Percentiles rank a stretch among this genome's conserved stretches.
Evolutionary conservation across 179 eudicot genomes (phyloP).

Genomic region (Drosera spatulata): DNA sequence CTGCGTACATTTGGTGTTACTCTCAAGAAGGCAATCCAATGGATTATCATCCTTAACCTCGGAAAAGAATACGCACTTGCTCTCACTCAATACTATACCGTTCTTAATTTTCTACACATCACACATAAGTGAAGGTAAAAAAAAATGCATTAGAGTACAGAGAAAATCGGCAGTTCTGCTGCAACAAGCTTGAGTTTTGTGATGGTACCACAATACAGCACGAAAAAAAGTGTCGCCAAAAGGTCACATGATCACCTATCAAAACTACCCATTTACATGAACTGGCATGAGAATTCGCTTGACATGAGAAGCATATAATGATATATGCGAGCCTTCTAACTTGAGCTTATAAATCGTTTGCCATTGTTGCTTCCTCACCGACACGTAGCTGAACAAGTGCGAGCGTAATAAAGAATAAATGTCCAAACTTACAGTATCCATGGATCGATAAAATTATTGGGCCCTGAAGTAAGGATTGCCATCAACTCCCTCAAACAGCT

Average conservation of each 20-base stretch:
- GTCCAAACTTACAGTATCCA: conserved; percentile 53
- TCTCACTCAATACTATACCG: conserved; percentile 10
- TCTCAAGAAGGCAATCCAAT: conserved; percentile 47
- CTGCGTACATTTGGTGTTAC: conserved; percentile 35
- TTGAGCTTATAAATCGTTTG: no score
- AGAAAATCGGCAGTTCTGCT: no score
- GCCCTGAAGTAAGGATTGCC: conserved; percentile 42
- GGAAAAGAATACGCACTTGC: conserved; percentile 53
- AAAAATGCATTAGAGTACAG: no score
- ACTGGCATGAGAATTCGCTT: no score
- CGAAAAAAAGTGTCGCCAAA: no score
- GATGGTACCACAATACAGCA: no score
- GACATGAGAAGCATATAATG: neutral
- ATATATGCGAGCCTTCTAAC: neutral
- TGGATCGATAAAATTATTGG: conserved; percentile 65
- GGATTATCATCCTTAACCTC: conserved; percentile 72
- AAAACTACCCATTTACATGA: no score
- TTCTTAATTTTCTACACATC: conserved; percentile 23
- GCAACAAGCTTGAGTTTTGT: no score
- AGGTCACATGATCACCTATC: no score
- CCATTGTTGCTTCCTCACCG: no score
- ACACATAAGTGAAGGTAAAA: neutral
- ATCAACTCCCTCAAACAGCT: conserved; percentile 59
- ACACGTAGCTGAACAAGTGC: neutral
- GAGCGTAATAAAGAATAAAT: no score